Evolutionary conservation across 2,329 filamentous ascomycete species (phyloP), one percentile per base, ranked within the genome.

Genomic region (Alternaria sp.): DNA sequence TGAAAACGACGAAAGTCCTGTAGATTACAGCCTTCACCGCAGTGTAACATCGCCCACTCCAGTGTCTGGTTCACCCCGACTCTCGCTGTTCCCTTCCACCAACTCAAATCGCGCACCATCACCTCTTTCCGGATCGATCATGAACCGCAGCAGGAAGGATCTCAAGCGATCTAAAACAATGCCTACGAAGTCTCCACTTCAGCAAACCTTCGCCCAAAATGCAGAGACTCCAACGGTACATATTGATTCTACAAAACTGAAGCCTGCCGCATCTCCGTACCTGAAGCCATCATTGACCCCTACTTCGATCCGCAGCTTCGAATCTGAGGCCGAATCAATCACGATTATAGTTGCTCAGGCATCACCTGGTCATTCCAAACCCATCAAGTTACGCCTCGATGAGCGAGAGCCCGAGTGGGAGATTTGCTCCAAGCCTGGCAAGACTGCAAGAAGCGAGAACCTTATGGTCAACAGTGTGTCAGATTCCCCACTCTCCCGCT

Each of bases 1-100:
- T 12, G 36, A 64, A 22, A 64, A 64, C 52, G 63, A 46, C 32
- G 49, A 70, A 27, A 60, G 50, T 16, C 54, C 57, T 2, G 46
- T 71, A 36, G 74, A 72, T 57, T 53, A 64, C 43, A 64, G 57
- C 22, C 41, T 71, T 8, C 71, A 70, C 18, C 71, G 74, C 22
- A 66, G 77, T 54, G 75, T 70, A 20, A 79, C 77, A 5, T 79
- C 78, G 14, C 77, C 76, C 6, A 65, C 64, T 16, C 57, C 69
- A 4, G 68, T 66, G 12, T 67, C 76, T 14, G 69, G 74, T 4
- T 74, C 71, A 9, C 70, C 69, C 16, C 63, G 68, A 38, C 55
- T 79, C 8, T 77, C 76, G 0, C 67, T 78, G 12, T 79, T 79
- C 46, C 77, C 77, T 25, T 64, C 71, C 14, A 65, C 70, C 25